A percentile compares a stretch with the other conserved stretches of the same genome.
Evolutionary conservation across 768 basidiomycete species (phyloP).

Genomic region (Lactarius indigo): DNA sequence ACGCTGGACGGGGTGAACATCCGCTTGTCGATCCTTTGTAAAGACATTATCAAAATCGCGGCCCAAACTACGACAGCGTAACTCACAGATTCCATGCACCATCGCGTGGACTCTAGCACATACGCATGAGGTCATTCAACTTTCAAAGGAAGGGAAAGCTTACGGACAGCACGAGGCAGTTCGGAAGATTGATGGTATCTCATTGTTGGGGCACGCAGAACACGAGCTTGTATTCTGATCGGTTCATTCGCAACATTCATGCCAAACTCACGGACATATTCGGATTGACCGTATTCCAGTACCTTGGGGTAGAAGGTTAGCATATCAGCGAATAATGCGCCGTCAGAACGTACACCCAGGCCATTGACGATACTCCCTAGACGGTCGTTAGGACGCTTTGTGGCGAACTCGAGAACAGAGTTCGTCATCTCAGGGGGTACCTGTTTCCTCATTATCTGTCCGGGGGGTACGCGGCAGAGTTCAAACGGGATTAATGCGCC

Average conservation of each 20-base stretch:
- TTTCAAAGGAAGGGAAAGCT: constrained; percentile 5
- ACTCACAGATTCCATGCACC: constrained; percentile 78
- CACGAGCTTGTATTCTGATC: constrained; percentile 55
- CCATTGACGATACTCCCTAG: constrained; percentile 53
- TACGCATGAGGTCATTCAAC: not conserved
- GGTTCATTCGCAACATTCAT: constrained; percentile 57
- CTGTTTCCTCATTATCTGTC: constrained; percentile 71
- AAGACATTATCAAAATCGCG: not conserved
- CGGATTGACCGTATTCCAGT: constrained; percentile 41
- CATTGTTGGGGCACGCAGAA: constrained; percentile 61
- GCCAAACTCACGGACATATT: constrained; percentile 67
- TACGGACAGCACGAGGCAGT: constrained; percentile 54
- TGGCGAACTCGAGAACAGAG: constrained; percentile 62
- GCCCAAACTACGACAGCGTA: too few relatives aligned
- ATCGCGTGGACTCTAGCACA: constrained; percentile 50
- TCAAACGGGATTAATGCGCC: constrained; percentile 68
- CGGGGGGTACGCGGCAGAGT: constrained; percentile 54
- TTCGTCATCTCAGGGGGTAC: constrained; percentile 64
- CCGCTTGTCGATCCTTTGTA: constrained; percentile 63
- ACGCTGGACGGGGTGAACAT: constrained; percentile 59
- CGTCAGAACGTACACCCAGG: constrained; percentile 39
- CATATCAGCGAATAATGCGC: not conserved
- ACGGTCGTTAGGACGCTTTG: constrained; percentile 56
- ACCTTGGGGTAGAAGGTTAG: constrained; percentile 37
- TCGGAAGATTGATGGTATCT: constrained; percentile 59